Evolutionary conservation across 148 eudicot species (phyloP).

Genomic region (Heliamphora exappendiculata): DNA sequence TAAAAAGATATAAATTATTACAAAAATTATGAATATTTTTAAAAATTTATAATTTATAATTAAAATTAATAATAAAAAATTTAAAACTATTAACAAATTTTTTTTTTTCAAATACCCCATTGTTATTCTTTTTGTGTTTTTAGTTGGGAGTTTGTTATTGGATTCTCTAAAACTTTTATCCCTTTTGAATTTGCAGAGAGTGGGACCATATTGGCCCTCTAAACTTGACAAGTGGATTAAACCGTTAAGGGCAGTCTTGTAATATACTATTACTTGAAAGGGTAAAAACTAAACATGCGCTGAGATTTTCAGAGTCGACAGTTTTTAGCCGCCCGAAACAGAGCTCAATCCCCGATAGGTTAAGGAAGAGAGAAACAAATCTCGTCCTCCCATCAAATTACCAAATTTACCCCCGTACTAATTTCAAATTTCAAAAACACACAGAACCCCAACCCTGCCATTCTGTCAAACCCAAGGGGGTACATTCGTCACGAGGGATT

Average conservation of each 20-base stretch:
- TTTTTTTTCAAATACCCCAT: no score
- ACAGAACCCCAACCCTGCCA: background rate
- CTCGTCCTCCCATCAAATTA: background rate
- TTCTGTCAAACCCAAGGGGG: background rate
- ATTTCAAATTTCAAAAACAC: background rate
- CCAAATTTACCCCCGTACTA: constrained; percentile 14
- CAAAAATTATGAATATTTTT: no score
- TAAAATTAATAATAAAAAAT: no score
- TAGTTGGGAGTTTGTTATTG: no score
- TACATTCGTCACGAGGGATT: background rate
- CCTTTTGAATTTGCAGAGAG: constrained; percentile 14
- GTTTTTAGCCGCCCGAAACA: constrained; percentile 23
- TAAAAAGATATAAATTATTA: no score
- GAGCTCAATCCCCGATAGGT: constrained; percentile 24
- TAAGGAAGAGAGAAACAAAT: constrained; percentile 9
- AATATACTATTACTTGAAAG: constrained; percentile 5
- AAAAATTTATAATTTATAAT: no score
- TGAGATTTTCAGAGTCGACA: constrained; percentile 21
- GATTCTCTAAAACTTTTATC: no score
- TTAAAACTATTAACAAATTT: no score
- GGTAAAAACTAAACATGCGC: constrained; percentile 6
- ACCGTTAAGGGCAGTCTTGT: constrained; percentile 30
- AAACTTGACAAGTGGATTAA: constrained; percentile 23
- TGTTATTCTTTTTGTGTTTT: no score
- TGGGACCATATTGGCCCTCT: constrained; percentile 15